Percentiles rank a stretch among this genome's conserved stretches.
These are phyloP conservation scores for Agaricales sp. DNA, from an alignment of 1,284 basidiomycete species.

Conservation along the genomic window DNA sequence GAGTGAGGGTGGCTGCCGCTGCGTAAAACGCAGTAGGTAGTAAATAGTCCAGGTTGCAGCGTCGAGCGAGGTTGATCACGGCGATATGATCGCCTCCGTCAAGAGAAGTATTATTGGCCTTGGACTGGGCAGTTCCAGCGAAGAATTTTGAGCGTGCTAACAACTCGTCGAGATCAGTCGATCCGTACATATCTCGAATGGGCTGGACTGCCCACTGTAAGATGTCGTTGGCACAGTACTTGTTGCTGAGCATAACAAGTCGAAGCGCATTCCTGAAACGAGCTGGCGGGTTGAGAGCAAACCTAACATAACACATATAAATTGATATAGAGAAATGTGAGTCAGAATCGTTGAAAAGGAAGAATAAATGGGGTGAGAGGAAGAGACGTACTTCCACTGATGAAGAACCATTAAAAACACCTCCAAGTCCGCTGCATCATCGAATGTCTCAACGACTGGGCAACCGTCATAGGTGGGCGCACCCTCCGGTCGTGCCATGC, in stretches of 20 bases:
- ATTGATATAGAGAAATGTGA: too few species aligned
- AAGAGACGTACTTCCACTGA: too few species aligned
- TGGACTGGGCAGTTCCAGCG: too few species aligned
- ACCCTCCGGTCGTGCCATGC: conserved; percentile 4
- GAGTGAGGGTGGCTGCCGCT: neutral
- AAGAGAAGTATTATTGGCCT: too few species aligned
- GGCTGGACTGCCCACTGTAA: neutral
- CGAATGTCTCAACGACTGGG: neutral
- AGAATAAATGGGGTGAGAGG: too few species aligned
- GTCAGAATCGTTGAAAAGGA: too few species aligned
- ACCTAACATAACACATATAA: too few species aligned
- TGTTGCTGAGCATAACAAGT: neutral
- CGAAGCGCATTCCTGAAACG: neutral
- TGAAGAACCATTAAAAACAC: too few species aligned
- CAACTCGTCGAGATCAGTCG: too few species aligned
- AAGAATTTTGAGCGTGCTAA: too few species aligned
- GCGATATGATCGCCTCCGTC: neutral
- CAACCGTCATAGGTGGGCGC: neutral
- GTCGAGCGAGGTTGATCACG: neutral
- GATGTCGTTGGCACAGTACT: neutral
- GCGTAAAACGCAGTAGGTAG: neutral
- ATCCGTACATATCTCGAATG: neutral
- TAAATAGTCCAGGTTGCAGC: neutral
- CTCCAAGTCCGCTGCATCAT: too few species aligned
- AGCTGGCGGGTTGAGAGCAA: too few species aligned